A percentile compares a stretch with the other conserved stretches of the same genome.
These are phyloP conservation scores for Zymoseptoria pseudotritici DNA, from an alignment of 2,329 filamentous ascomycete genomes.

Conservation along the genomic window DNA sequence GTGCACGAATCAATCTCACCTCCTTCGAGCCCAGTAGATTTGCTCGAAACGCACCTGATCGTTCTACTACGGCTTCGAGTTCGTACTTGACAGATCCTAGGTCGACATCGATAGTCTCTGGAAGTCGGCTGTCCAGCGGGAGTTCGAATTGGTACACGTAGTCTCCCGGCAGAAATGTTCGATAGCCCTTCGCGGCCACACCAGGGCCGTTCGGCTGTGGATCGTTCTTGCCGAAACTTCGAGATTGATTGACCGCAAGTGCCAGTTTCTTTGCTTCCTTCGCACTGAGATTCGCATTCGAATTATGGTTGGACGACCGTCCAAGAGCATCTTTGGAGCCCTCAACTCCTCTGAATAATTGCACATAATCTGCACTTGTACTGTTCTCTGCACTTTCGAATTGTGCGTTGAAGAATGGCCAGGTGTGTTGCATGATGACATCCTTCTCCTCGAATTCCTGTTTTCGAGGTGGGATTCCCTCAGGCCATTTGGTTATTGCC, in stretches of 20 bases:
- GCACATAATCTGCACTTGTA: slow-evolving; percentile 57
- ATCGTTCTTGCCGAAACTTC: slow-evolving; percentile 79
- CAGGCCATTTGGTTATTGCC: slow-evolving; percentile 90
- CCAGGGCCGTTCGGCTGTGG: slow-evolving; percentile 45
- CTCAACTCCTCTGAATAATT: slow-evolving; percentile 43
- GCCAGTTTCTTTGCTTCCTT: slow-evolving; percentile 62
- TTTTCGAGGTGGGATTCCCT: slow-evolving; percentile 83
- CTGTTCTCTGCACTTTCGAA: slow-evolving; percentile 52
- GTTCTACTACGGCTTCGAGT: slow-evolving; percentile 74
- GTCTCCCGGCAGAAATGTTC: slow-evolving; percentile 71
- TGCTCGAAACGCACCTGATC: slow-evolving; percentile 81
- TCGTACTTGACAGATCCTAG: slow-evolving; percentile 84
- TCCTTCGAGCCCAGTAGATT: slow-evolving; percentile 79
- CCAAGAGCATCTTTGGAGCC: slow-evolving; percentile 26
- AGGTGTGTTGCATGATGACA: slow-evolving; percentile 76
- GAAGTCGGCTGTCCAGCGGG: slow-evolving; percentile 67
- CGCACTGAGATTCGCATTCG: slow-evolving; percentile 36
- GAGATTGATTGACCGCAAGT: slow-evolving; percentile 69
- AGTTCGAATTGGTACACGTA: slow-evolving; percentile 75
- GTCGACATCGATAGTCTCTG: slow-evolving; percentile 80
- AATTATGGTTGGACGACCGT: slow-evolving; percentile 31
- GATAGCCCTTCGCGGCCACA: slow-evolving; percentile 71
- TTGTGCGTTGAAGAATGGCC: slow-evolving; percentile 85
- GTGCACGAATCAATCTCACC: slow-evolving; percentile 74
- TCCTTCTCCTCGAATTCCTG: slow-evolving; percentile 77